Evolutionary conservation across 2,329 filamentous ascomycete genomes (phyloP), one percentile per base, ranked within the genome.

Genomic region (Diaporthe sp.): DNA sequence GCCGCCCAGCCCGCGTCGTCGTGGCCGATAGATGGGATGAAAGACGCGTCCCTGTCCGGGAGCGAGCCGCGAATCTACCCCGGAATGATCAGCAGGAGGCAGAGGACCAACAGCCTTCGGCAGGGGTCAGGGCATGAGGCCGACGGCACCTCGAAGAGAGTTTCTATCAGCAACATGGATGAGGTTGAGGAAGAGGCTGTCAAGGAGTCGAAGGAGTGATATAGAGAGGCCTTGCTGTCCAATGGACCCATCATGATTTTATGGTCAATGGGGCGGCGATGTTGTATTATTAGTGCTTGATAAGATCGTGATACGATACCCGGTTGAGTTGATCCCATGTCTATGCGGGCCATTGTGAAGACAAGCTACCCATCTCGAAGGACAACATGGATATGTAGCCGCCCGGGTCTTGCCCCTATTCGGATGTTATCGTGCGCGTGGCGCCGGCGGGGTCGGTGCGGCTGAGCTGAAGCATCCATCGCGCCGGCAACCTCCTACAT

Each of bases 21-120:
- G 77, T 42, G 79, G 79, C 71, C 60, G 37, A 63, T 72, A 10
- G 84, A 87, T 72, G 80, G 82, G 42, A 81, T 84, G 78, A 82
- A 84, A 63, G 85, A 89, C 76, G 79, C 85, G 73, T 87, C 90
- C 78, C 81, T 91, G 15, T 89, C 87, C 17, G 90, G 88, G 4
- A 88, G 86, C 67, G 93, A 95, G 82, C 94, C 93, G 15, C 89
- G 88, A 77, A 91, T 95, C 77, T 94, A 95, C 78, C 94, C 94
- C 0, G 94, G 94, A 0, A 89, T 95, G 44, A 88, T 95, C 60
- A 87, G 88, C 22, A 73, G 57, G 34, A 72, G 87, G 80, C 85
- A 85, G 65, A 84, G 87, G 71, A 86, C 82, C 70, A 85, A 84
- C 58, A 89, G 88, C 72, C 81, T 81, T 75, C 81, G 84, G 53